phyloP scores from a whole-genome alignment of 2,329 filamentous ascomycete species.

The Seiridium unicorne region DNA sequence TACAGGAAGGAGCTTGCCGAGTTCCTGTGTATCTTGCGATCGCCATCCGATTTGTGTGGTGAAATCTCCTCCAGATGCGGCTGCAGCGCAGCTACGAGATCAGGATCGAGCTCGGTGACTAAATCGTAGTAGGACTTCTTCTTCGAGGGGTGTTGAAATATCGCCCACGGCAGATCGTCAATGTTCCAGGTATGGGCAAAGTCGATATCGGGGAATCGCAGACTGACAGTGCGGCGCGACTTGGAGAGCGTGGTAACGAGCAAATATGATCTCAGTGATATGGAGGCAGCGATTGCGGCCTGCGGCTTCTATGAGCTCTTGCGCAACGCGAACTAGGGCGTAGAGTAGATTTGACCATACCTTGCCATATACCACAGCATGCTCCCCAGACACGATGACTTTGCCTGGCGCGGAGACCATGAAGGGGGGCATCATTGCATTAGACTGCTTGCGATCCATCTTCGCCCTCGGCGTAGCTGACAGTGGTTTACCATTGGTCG shows the following conservation, averaged over 20 bases:
- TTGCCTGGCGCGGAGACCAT: conserved; percentile 98
- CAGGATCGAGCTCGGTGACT: conserved; percentile 78
- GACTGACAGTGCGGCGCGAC: conserved; percentile 80
- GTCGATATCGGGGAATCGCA: conserved; percentile 89
- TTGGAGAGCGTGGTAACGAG: conserved; percentile 94
- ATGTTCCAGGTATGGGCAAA: conserved; percentile 93
- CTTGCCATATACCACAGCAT: conserved; percentile 97
- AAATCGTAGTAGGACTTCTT: conserved; percentile 95
- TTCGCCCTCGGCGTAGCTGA: conserved; percentile 31
- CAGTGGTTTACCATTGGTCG: conserved; percentile 23
- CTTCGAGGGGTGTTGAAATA: conserved; percentile 77
- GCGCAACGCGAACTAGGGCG: no score
- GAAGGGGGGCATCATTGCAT: conserved; percentile 79
- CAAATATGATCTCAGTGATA: conserved; percentile 93
- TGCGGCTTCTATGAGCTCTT: conserved; percentile 3
- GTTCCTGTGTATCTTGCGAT: conserved; percentile 79
- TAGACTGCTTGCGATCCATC: conserved; percentile 56
- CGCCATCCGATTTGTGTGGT: conserved; percentile 59
- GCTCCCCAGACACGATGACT: conserved; percentile 97
- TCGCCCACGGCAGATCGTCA: conserved; percentile 81
- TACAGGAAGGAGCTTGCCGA: conserved; percentile 89
- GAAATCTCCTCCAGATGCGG: conserved; percentile 77
- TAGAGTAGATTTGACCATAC: conserved; percentile 38
- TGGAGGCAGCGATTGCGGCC: conserved; percentile 94
- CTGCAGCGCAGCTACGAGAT: conserved; percentile 77